These are phyloP conservation scores for Mycena maculata DNA, from an alignment of 768 basidiomycete genomes.

Conservation along the genomic window DNA sequence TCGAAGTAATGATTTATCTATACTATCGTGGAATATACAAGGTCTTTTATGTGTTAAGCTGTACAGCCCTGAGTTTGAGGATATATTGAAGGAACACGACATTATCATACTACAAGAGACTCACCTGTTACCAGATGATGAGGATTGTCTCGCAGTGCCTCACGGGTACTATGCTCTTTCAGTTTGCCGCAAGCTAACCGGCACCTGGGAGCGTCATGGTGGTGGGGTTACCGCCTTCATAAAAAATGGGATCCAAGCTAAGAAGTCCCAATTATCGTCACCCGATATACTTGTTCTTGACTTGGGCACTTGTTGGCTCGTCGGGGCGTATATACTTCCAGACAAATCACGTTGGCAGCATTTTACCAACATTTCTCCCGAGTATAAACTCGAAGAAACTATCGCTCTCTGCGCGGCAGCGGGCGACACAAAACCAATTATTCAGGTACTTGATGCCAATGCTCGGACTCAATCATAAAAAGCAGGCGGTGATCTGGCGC, in stretches of 20 bases:
- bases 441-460: too few relatives aligned
- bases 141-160: slow-evolving; percentile 9
- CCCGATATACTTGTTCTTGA: slow-evolving; percentile 19
- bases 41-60: slow-evolving; percentile 18
- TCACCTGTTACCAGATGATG: slow-evolving; percentile 9
- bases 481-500: too few relatives aligned
- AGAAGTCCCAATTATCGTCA: slow-evolving; percentile 7
- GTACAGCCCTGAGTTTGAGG: slow-evolving; percentile 22
- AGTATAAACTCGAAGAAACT: slow-evolving; percentile 13
- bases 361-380: slow-evolving; percentile 7
- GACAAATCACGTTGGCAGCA: neutral
- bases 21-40: slow-evolving; percentile 14
- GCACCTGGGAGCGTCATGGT: slow-evolving; percentile 1
- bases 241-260: neutral
- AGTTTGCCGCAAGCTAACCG: slow-evolving; percentile 1
- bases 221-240: slow-evolving; percentile 20
- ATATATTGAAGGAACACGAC: neutral
- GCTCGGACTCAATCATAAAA: too few relatives aligned
- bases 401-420: slow-evolving; percentile 11
- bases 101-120: slow-evolving; percentile 9
- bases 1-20: neutral
- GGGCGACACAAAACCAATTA: slow-evolving; percentile 9
- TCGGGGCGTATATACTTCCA: slow-evolving; percentile 13
- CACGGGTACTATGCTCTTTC: slow-evolving; percentile 13
- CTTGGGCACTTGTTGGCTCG: neutral